Base-by-base conservation (phyloP, 202 grass and related monocot species). In the Saccharum hybrid region DNA sequence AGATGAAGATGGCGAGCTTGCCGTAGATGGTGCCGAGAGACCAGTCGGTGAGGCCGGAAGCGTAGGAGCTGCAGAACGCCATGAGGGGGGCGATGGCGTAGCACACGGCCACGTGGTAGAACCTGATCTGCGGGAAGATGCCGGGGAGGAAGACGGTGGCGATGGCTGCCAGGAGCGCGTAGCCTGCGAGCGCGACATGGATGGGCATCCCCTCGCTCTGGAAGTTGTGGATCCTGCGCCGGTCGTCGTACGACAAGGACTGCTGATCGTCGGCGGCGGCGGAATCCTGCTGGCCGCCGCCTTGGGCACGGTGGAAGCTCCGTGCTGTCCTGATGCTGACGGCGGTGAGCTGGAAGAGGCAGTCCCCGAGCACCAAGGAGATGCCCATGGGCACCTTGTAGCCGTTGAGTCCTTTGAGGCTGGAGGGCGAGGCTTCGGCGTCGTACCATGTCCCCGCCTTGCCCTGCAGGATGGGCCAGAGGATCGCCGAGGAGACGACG, bases 371-470 rank as follows among this genome's bases (percentile, higher is more conserved):
- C 72, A 88, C 83, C 59, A 90, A 54, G 0, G 91, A 26, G 26
- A 93, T 76, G 52, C 83, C 85, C 86, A 93, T 90, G 85, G 88
- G 83, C 7, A 90, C 82, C 87, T 82, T 90, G 79, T 90, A 93
- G 0, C 91, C 91, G 39, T 89, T 86, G 74, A 93, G 41, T 1
- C 91, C 91, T 69, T 39, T 79, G 11, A 90, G 76, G 49, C 80
- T 93, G 62, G 23, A 70, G 0, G 66, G 46, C 1, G 85, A 71
- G 39, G 79, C 46, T 10, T 81, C 63, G 3, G 85, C 68, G 76
- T 86, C 68, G 67, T 84, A 88, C 91, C 86, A 90, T 1, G 23
- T 1, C 22, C 91, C 91, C 56, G 74, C 68, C 86, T 84, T 90
- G 61, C 26, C 48, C 22, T 81, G 30, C 12, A 93, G 45, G 30